Evolutionary conservation across 768 basidiomycete genomes (phyloP), one percentile per base, ranked within the genome.

Genomic region (Xerocomellus intermedius): DNA sequence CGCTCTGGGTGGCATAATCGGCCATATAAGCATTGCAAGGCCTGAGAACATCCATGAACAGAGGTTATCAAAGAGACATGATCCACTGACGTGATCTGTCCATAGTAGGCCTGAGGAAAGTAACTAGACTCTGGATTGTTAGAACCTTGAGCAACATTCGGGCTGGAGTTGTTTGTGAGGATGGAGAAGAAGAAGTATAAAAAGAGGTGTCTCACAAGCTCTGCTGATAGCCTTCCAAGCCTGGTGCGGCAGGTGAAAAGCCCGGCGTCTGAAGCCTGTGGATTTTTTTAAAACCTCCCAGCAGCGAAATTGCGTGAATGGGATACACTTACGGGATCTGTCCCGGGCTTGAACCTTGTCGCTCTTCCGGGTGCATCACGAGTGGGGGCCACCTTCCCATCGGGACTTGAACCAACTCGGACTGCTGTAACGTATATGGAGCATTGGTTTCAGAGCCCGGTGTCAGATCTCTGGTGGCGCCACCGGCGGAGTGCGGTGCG

Each of bases 161-260:
- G 7, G 32, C 67, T 69, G 41, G 16, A 22, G n/a, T 22, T 35
- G n/a, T 47, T 17, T 21, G 24, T 64, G 37, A 62, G 22, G 24
- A 36, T 4, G 22, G 30, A 33, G 37, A 32, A 36, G 37, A 32
- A 36, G 17, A 22, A 22, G 30, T 21, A 12, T 14, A 35, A 38
- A 52, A 45, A 36, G 4, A 32, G 19, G 42, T 2, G 24, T 32
- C 67, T 53, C 33, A 69, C 66, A 54, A 62, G 49, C 51, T 48
- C 30, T 48, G 59, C 21, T 24, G 52, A 37, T 52, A 61, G 42
- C 8, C 30, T 36, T 22, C 48, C 35, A 61, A 39, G 37, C 46
- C 37, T 24, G 42, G 37, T 42, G 28, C 33, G 8, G 45, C 33
- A 9, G 53, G 33, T 22, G 36, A 16, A 47, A 59, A 50, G 45